Evolutionary conservation across 2,329 filamentous ascomycete genomes (phyloP).

Genomic region (Phialophora chinensis): DNA sequence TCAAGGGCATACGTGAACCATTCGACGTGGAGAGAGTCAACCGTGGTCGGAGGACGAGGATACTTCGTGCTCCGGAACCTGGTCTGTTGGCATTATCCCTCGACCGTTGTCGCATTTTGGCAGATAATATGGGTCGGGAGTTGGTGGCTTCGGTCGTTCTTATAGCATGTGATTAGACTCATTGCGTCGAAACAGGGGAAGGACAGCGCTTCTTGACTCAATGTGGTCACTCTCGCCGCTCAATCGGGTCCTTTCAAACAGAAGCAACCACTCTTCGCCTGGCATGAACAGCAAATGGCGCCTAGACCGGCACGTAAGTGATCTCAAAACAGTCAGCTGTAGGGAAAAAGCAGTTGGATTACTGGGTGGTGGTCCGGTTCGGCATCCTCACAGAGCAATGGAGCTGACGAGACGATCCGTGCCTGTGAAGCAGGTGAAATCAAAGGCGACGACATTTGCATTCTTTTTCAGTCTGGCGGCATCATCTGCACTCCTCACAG

Average conservation of each 20-base stretch:
- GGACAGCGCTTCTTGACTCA: neutral
- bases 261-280: neutral
- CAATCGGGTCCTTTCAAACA: neutral
- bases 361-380: neutral
- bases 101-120: too few species aligned
- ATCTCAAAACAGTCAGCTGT: neutral
- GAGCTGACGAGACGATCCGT: neutral
- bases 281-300: neutral
- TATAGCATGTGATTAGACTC: neutral
- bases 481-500: constrained; percentile 20
- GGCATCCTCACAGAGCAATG: neutral
- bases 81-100: too few species aligned
- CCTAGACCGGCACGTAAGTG: neutral
- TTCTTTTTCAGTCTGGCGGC: neutral
- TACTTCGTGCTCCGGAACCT: too few species aligned
- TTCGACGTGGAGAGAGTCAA: too few species aligned
- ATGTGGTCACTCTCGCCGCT: neutral
- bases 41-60: too few species aligned
- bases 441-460: neutral
- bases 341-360: neutral
- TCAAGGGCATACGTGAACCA: too few species aligned
- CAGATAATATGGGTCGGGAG: neutral
- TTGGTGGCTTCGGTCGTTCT: neutral
- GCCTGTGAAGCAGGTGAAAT: neutral
- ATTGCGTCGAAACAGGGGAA: neutral